Base-by-base conservation (phyloP, 495 filamentous ascomycete genomes). In the Cladorrhinum samala region DNA sequence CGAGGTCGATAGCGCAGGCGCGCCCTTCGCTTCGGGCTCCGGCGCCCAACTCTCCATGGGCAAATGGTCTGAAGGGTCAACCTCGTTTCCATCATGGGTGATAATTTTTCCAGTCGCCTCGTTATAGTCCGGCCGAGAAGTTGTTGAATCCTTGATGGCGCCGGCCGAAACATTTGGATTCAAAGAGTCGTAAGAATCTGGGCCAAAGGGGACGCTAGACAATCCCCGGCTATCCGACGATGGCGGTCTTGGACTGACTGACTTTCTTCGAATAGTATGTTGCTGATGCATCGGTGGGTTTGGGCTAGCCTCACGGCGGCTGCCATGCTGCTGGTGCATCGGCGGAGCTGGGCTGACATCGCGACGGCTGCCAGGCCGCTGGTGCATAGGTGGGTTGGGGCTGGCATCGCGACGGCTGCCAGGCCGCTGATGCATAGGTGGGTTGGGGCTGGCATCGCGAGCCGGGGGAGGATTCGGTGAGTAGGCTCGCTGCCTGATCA, bases 31-130 rank as follows among this genome's bases (percentile, higher is more conserved):
- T 60, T 96, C 92, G 1, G 92, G 92, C 64, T 97, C 91, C 0
- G 93, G 93, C 0, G 93, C 93, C 87, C 91, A 97, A 3, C 84
- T 88, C 36, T 91, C 86, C 42, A 88, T 81, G 0, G 92, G 93
- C 0, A 98, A 81, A 63, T 96, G 89, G 67, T 98, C 93, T 2
- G 87, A 91, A 0, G 89, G 92, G 64, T 97, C 93, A 52, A 97
- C 83, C 52, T 91, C 85, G 25, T 88, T 79, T 13, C 93, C 94
- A 67, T 93, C 84, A 51, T 87, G 83, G 0, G 85, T 88, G 50
- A 89, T 85, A 47, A 96, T 91, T 58, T 83, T 83, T 18, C 74
- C 77, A 17, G 69, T 70, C 1, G 68, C 68, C 42, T 78, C 75
- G 38, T 66, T 63, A 46, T 70, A 77, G 46, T 73, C 69, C 2